Conservation (phyloP, 495 filamentous ascomycete species). For the Podospora didyma region DNA sequence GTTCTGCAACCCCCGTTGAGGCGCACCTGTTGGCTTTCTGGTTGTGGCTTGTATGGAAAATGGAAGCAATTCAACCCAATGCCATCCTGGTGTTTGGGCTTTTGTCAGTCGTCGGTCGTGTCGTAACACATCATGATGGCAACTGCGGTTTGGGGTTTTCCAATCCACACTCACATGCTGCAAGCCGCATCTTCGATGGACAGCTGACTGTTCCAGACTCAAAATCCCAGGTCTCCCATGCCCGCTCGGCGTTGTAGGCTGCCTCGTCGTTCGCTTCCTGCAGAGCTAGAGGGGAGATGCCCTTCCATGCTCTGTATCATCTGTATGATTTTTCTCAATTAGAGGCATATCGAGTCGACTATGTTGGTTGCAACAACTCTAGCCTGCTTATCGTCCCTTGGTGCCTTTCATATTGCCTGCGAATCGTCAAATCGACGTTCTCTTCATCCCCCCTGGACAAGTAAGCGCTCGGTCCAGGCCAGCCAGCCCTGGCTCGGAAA, state of each 20-base stretch:
- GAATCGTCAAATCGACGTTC: neutral
- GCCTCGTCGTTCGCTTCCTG: neutral
- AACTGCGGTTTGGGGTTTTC: too few species aligned
- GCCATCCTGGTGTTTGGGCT: neutral
- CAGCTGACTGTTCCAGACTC: neutral
- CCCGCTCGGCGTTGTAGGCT: neutral
- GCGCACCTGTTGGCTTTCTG: neutral
- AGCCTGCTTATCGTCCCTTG: neutral
- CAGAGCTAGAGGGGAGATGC: neutral
- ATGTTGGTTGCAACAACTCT: neutral
- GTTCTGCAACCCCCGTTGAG: neutral
- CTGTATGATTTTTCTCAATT: too few species aligned
- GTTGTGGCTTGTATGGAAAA: neutral
- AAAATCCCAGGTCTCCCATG: too few species aligned
- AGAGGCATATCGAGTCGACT: neutral
- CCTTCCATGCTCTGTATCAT: neutral
- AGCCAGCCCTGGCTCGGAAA: constrained; percentile 7
- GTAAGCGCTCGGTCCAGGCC: constrained; percentile 3
- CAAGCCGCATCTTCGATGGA: neutral
- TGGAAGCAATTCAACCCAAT: neutral
- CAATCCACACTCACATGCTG: neutral
- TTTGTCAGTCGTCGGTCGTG: too few species aligned
- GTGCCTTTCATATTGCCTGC: neutral
- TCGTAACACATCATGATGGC: too few species aligned
- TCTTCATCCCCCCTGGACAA: neutral